Conservation (phyloP, 2,329 filamentous ascomycete species). For the Penicillium sp. region DNA sequence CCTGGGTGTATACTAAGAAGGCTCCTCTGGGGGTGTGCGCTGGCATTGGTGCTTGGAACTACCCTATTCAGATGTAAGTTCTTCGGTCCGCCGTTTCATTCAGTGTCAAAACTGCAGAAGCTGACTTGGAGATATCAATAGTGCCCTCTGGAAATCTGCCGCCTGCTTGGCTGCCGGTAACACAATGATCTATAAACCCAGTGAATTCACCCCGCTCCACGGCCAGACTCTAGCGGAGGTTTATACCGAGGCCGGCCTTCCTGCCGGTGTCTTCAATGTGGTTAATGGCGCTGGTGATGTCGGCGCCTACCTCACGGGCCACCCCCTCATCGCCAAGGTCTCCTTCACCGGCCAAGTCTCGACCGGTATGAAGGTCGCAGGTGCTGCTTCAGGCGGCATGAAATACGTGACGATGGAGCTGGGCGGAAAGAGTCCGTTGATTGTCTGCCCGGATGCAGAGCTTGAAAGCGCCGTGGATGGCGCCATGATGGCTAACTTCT, state of each 20-base stretch:
- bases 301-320: slow-evolving; percentile 69
- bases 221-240: slow-evolving; percentile 70
- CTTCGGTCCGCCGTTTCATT: background rate
- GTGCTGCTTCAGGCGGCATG: slow-evolving; percentile 70
- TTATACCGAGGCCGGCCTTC: slow-evolving; percentile 73
- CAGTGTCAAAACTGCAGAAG: background rate
- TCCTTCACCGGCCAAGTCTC: slow-evolving; percentile 85
- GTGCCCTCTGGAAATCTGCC: slow-evolving; percentile 80
- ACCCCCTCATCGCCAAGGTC: slow-evolving; percentile 74
- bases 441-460: slow-evolving; percentile 76
- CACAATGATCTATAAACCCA: slow-evolving; percentile 88
- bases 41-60: slow-evolving; percentile 89
- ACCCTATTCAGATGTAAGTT: slow-evolving; percentile 72
- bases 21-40: slow-evolving; percentile 78
- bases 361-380: slow-evolving; percentile 78
- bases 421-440: slow-evolving; percentile 77
- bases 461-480: slow-evolving; percentile 78
- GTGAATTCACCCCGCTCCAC: slow-evolving; percentile 82
- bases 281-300: slow-evolving; percentile 76
- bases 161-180: slow-evolving; percentile 82
- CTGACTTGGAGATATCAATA: slow-evolving; percentile 19
- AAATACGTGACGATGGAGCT: slow-evolving; percentile 92
- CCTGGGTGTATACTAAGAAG: slow-evolving; percentile 79
- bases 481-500: slow-evolving; percentile 93
- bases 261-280: slow-evolving; percentile 81